Evolutionary conservation across 2,329 filamentous ascomycete species (phyloP).

Genomic region (Cryphonectria naterciae): DNA sequence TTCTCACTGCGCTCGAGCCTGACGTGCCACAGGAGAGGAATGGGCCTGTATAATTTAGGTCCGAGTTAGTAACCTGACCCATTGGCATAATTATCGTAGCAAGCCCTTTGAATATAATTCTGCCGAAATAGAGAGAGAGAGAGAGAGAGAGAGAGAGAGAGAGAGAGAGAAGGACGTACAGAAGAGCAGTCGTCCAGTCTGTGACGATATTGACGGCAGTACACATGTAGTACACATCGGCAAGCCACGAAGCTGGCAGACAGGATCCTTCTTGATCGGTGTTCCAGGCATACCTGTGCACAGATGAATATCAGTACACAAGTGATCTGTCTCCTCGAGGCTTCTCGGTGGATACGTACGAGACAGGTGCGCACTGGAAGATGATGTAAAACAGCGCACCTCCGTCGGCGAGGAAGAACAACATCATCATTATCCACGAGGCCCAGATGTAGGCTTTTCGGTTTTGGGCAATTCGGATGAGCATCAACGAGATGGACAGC

Average conservation of each 20-base stretch:
- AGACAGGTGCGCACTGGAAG: constrained; percentile 26
- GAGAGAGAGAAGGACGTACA: constrained; percentile 1
- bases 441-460: constrained; percentile 23
- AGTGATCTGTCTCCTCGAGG: not conserved
- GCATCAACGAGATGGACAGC: constrained; percentile 28
- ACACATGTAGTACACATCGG: constrained; percentile 23
- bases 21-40: constrained; percentile 27
- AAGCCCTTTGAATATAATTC: not conserved
- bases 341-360: not conserved
- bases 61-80: not conserved
- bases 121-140: too few species aligned
- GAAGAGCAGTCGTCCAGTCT: constrained; percentile 23
- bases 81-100: not conserved
- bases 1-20: constrained; percentile 27
- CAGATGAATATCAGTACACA: not conserved
- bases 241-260: constrained; percentile 22
- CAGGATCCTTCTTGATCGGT: constrained; percentile 22
- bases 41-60: constrained; percentile 9
- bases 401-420: constrained; percentile 27
- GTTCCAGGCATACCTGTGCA: constrained; percentile 24
- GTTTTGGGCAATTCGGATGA: constrained; percentile 29
- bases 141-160: too few species aligned
- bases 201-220: constrained; percentile 27
- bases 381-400: constrained; percentile 26
- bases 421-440: constrained; percentile 25